Conservation (phyloP, 371 early-diverging fungal genomes). For the Dichotomocladium elegans region DNA sequence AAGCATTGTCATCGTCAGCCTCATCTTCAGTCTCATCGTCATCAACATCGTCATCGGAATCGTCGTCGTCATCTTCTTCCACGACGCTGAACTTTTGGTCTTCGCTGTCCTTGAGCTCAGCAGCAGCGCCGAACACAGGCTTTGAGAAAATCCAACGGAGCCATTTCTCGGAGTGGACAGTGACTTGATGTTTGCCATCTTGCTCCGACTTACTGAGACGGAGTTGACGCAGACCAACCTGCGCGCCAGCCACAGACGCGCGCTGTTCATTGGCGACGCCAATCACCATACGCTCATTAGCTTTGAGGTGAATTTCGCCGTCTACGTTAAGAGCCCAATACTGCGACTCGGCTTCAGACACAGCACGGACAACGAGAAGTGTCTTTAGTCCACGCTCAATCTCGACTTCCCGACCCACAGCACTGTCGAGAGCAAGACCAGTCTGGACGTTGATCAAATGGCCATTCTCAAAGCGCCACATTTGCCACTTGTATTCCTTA, state of each 20-base stretch:
- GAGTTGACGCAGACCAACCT: slow-evolving; percentile 30
- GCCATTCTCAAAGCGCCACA: slow-evolving; percentile 48
- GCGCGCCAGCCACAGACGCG: slow-evolving; percentile 28
- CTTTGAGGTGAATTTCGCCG: slow-evolving; percentile 39
- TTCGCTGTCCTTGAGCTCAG: slow-evolving; percentile 24
- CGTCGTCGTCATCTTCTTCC: slow-evolving; percentile 27
- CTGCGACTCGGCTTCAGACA: slow-evolving; percentile 28
- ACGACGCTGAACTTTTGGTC: slow-evolving; percentile 20
- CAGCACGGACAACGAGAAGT: slow-evolving; percentile 24
- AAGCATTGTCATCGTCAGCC: slow-evolving; percentile 10
- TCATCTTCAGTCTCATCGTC: slow-evolving; percentile 24
- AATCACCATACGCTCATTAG: slow-evolving; percentile 29
- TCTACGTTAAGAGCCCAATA: slow-evolving; percentile 36
- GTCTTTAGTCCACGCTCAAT: slow-evolving; percentile 30
- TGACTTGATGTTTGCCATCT: slow-evolving; percentile 17
- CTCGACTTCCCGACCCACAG: slow-evolving; percentile 21
- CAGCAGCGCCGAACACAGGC: slow-evolving; percentile 29
- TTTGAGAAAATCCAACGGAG: slow-evolving; percentile 36
- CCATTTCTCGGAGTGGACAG: slow-evolving; percentile 32
- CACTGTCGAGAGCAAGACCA: slow-evolving; percentile 48
- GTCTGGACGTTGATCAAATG: slow-evolving; percentile 53
- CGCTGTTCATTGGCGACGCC: slow-evolving; percentile 23
- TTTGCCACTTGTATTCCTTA: slow-evolving; percentile 42
- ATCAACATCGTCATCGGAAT: slow-evolving; percentile 15
- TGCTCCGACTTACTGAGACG: slow-evolving; percentile 18